Conservation (phyloP, 306 rosid genomes). For the Abrus pulchellus region DNA sequence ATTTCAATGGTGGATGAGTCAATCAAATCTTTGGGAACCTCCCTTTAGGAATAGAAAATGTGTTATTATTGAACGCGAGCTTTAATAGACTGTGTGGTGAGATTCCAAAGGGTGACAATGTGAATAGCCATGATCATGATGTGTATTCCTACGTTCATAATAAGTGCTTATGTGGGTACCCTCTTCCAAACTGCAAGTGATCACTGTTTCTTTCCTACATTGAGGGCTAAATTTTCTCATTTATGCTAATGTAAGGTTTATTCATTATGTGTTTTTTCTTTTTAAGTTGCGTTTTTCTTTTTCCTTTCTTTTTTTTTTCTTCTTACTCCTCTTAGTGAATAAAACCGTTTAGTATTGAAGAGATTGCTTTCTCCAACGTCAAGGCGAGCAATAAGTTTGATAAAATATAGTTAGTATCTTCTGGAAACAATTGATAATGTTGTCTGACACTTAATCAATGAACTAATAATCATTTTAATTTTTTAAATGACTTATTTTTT, state of each 20-base stretch:
- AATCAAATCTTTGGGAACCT: slow-evolving; percentile 57
- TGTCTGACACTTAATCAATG: too few species aligned
- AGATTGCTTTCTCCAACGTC: not conserved
- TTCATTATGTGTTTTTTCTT: not conserved
- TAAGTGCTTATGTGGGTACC: slow-evolving; percentile 67
- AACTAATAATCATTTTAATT: too few species aligned
- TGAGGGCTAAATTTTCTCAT: not conserved
- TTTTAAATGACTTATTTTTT: too few species aligned
- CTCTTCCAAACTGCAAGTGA: slow-evolving; percentile 55
- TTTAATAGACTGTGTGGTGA: slow-evolving; percentile 65
- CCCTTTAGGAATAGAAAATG: slow-evolving; percentile 42
- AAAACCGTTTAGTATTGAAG: not conserved
- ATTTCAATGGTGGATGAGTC: slow-evolving; percentile 50
- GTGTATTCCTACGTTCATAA: slow-evolving; percentile 52
- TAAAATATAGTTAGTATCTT: too few species aligned
- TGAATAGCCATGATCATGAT: slow-evolving; percentile 30
- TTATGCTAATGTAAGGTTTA: not conserved
- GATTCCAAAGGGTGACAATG: slow-evolving; percentile 50
- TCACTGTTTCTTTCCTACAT: not conserved
- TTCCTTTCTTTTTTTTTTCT: too few species aligned
- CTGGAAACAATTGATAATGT: too few species aligned
- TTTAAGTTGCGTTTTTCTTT: too few species aligned
- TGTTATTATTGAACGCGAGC: slow-evolving; percentile 57
- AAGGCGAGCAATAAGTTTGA: not conserved
- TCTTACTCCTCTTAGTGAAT: not conserved